A percentile compares a stretch with the other conserved stretches of the same genome.
phyloP scores from a whole-genome alignment of 495 filamentous ascomycete genomes.

The Xylaria sp. region DNA sequence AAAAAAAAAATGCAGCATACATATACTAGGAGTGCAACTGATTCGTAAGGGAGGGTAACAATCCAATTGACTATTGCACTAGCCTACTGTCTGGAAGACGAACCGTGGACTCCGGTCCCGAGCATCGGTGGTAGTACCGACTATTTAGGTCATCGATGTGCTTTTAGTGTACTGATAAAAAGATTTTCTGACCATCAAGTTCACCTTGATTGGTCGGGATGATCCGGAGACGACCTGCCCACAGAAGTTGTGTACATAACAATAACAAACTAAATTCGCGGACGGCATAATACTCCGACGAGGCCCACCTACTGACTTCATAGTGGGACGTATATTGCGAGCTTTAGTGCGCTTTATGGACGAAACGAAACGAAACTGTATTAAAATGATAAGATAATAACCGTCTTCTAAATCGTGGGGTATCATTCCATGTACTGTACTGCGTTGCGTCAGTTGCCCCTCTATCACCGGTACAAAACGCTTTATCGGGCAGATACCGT shows the following conservation, averaged over 20 bases:
- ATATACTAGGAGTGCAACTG: too few relatives aligned
- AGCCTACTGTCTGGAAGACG: background rate
- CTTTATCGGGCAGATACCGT: background rate
- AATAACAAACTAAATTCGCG: background rate
- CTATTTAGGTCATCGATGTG: background rate
- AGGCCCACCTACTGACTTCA: background rate
- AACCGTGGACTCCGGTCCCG: background rate
- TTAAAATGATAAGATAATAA: slow-evolving; percentile 3
- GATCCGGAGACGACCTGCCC: background rate
- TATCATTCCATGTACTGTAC: too few relatives aligned
- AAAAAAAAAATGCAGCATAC: too few relatives aligned
- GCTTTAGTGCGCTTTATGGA: background rate
- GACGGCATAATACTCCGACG: background rate
- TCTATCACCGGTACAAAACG: background rate
- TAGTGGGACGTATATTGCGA: background rate
- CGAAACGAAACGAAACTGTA: slow-evolving; percentile 15
- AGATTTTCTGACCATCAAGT: slow-evolving; percentile 15
- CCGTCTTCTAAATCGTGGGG: background rate
- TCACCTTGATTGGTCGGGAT: background rate
- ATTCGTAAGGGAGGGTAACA: too few relatives aligned
- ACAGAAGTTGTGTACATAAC: background rate
- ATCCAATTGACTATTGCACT: background rate
- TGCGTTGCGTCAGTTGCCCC: slow-evolving; percentile 5
- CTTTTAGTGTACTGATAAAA: background rate
- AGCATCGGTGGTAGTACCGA: background rate